Conservation (phyloP, 2,329 filamentous ascomycete species). For the Teratosphaeria viscida region DNA sequence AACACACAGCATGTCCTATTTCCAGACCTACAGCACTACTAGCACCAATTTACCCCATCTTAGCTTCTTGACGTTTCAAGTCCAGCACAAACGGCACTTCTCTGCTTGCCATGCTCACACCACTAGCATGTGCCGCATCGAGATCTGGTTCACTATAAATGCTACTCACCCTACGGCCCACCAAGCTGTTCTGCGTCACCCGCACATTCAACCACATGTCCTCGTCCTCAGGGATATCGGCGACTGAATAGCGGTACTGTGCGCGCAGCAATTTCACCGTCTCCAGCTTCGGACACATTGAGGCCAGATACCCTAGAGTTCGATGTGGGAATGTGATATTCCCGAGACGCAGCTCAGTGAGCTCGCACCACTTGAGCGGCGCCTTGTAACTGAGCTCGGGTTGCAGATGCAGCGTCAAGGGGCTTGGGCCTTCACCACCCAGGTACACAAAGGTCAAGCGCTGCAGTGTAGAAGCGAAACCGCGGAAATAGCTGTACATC, state of each 20-base stretch:
- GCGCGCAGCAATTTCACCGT: slow-evolving; percentile 8
- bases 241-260: slow-evolving; percentile 1
- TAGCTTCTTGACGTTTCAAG: background rate
- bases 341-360: slow-evolving; percentile 18
- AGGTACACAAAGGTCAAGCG: slow-evolving; percentile 23
- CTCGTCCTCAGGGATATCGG: background rate
- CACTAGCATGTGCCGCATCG: background rate
- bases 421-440: slow-evolving; percentile 20
- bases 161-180: slow-evolving; percentile 1
- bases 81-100: background rate
- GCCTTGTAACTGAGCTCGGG: slow-evolving; percentile 6
- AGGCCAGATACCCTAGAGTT: slow-evolving; percentile 3
- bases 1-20: too few relatives aligned
- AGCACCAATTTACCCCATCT: too few relatives aligned
- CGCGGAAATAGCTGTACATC: slow-evolving; percentile 21
- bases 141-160: slow-evolving; percentile 3
- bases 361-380: slow-evolving; percentile 11
- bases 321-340: slow-evolving; percentile 10
- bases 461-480: slow-evolving; percentile 18
- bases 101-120: background rate
- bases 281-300: slow-evolving; percentile 4
- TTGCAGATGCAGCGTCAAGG: slow-evolving; percentile 16
- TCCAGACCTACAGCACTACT: too few relatives aligned
- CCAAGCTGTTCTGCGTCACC: background rate
- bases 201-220: slow-evolving; percentile 10